These are phyloP conservation scores for Penstemon barbatus DNA, from an alignment of 257 asterid genomes.

Conservation along the genomic window DNA sequence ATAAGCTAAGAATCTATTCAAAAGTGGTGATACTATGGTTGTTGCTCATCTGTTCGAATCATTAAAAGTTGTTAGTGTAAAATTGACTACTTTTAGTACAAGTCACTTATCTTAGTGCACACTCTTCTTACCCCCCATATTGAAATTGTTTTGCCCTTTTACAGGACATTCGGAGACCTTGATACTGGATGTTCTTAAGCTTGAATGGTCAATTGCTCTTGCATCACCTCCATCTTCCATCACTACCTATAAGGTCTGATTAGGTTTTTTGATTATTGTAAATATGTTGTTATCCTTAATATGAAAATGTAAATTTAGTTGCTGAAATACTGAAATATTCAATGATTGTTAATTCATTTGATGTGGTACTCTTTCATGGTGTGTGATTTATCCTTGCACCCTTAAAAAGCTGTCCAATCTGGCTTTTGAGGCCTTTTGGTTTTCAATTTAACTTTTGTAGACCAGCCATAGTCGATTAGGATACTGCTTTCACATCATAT, in stretches of 20 bases:
- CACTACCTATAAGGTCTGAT: slow-evolving; percentile 77
- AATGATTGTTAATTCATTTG: not conserved
- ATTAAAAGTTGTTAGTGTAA: not conserved
- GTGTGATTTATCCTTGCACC: not conserved
- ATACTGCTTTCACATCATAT: not conserved
- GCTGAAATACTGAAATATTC: not conserved
- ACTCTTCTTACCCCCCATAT: slow-evolving; percentile 4
- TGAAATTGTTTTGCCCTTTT: slow-evolving; percentile 16
- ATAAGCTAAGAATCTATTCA: slow-evolving; percentile 16
- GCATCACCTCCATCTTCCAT: slow-evolving; percentile 79
- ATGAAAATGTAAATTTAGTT: slow-evolving; percentile 1
- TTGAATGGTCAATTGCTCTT: slow-evolving; percentile 87
- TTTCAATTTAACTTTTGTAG: not conserved
- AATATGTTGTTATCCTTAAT: slow-evolving; percentile 6
- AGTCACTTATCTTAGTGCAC: slow-evolving; percentile 7
- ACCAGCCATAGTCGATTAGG: slow-evolving; percentile 7
- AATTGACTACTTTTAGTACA: slow-evolving; percentile 9
- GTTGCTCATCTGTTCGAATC: not conserved
- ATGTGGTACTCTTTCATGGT: not conserved
- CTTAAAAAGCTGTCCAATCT: not conserved
- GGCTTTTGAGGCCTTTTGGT: not conserved
- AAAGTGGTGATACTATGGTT: not conserved
- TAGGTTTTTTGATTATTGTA: slow-evolving; percentile 25
- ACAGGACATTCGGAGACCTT: slow-evolving; percentile 88
- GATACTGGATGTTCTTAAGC: slow-evolving; percentile 80